Evolutionary conservation across 768 basidiomycete species (phyloP).

Genomic region (Russula ochroleuca): DNA sequence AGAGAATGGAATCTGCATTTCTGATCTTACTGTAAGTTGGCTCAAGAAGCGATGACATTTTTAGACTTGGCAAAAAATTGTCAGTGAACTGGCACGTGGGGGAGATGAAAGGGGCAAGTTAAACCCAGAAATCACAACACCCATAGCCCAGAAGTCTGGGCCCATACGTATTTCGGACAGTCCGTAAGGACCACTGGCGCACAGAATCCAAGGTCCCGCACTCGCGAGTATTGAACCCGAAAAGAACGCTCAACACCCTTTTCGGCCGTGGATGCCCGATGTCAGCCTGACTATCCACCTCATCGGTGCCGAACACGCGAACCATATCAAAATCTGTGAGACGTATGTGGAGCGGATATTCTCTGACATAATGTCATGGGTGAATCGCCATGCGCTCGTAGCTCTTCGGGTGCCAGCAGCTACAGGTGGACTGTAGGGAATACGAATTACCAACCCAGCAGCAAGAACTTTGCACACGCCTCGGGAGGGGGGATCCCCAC

Average conservation of each 20-base stretch:
- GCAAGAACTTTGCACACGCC: background rate
- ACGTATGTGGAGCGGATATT: conserved; percentile 28
- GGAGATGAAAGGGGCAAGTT: background rate
- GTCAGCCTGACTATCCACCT: background rate
- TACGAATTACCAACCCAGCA: background rate
- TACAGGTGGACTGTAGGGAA: background rate
- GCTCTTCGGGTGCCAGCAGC: conserved; percentile 27
- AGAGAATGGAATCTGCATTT: background rate
- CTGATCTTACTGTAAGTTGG: background rate
- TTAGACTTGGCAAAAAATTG: too few relatives aligned
- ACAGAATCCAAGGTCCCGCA: background rate
- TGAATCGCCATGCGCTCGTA: conserved; percentile 23
- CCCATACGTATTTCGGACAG: background rate
- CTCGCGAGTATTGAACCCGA: background rate
- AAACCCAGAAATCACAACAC: background rate
- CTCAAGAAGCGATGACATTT: too few relatives aligned
- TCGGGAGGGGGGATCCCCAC: background rate
- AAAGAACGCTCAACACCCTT: background rate
- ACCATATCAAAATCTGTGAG: conserved; percentile 33
- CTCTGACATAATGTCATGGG: conserved; percentile 19
- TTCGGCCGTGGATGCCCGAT: background rate
- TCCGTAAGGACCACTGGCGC: background rate
- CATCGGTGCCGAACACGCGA: conserved; percentile 28
- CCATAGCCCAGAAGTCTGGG: conserved; percentile 6
- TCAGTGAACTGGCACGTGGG: background rate